Evolutionary conservation across 306 rosid genomes (phyloP).

Genomic region (Ammopiptanthus mongolicus): DNA sequence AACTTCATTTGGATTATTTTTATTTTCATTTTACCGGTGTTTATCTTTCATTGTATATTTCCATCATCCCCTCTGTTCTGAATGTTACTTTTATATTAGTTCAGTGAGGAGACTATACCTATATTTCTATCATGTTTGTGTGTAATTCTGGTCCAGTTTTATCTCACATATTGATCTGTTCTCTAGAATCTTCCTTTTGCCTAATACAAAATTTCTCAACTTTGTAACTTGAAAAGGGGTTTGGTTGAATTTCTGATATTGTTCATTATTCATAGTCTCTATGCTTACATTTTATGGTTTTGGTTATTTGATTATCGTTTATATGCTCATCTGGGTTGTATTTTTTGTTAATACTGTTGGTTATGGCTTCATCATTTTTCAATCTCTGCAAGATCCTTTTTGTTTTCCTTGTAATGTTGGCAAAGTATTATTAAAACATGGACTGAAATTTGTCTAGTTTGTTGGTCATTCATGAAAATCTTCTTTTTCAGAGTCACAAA

Average conservation of each 20-base stretch:
- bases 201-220: background rate
- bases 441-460: background rate
- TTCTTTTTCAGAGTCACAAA: slow-evolving; percentile 16
- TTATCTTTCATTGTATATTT: too few relatives aligned
- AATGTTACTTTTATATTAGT: too few relatives aligned
- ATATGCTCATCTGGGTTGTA: background rate
- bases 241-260: background rate
- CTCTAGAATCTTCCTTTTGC: background rate
- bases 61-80: too few relatives aligned
- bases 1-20: too few relatives aligned
- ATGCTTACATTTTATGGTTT: background rate
- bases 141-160: too few relatives aligned
- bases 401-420: background rate
- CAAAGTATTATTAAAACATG: background rate
- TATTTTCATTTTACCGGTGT: too few relatives aligned
- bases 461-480: slow-evolving; percentile 14
- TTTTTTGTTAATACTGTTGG: background rate
- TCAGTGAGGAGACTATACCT: too few relatives aligned
- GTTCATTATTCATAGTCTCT: background rate
- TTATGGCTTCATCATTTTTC: background rate
- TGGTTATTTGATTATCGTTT: background rate
- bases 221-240: background rate
- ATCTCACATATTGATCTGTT: background rate
- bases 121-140: too few relatives aligned
- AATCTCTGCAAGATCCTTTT: background rate